These are phyloP conservation scores for Alternaria brassicae DNA, from an alignment of 2,329 filamentous ascomycete species.

Conservation along the genomic window DNA sequence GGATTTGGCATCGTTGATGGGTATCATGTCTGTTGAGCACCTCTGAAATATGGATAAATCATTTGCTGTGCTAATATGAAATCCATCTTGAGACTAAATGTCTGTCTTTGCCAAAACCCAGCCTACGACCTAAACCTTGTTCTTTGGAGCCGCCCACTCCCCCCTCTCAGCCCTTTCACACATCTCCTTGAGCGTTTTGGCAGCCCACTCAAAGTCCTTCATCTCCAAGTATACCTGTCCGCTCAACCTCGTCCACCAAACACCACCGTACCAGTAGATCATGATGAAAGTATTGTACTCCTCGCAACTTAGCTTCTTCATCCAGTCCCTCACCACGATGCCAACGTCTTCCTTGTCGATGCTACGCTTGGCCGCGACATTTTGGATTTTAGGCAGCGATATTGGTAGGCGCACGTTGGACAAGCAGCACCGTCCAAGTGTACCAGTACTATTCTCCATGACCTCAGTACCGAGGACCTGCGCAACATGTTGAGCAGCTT, in stretches of 20 bases:
- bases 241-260: constrained; percentile 76
- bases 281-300: constrained; percentile 77
- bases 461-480: constrained; percentile 71
- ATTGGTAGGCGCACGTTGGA: constrained; percentile 78
- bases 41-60: not conserved
- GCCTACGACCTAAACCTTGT: constrained; percentile 11
- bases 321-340: constrained; percentile 50
- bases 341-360: constrained; percentile 31
- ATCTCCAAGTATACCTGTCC: constrained; percentile 85
- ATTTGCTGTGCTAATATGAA: not conserved
- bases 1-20: not conserved
- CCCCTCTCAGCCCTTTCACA: constrained; percentile 60
- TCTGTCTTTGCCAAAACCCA: not conserved
- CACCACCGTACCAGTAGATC: constrained; percentile 65
- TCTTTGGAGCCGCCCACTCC: constrained; percentile 42
- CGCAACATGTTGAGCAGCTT: constrained; percentile 69
- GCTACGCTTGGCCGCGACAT: constrained; percentile 23
- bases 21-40: not conserved
- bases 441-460: constrained; percentile 69
- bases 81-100: not conserved
- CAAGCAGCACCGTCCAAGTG: constrained; percentile 72
- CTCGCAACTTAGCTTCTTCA: constrained; percentile 52
- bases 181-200: constrained; percentile 63
- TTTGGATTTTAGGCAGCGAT: constrained; percentile 44
- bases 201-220: constrained; percentile 77